Evolutionary conservation across 2,329 filamentous ascomycete genomes (phyloP), one percentile per base, ranked within the genome.

Genomic region (Macrophomina tecta): DNA sequence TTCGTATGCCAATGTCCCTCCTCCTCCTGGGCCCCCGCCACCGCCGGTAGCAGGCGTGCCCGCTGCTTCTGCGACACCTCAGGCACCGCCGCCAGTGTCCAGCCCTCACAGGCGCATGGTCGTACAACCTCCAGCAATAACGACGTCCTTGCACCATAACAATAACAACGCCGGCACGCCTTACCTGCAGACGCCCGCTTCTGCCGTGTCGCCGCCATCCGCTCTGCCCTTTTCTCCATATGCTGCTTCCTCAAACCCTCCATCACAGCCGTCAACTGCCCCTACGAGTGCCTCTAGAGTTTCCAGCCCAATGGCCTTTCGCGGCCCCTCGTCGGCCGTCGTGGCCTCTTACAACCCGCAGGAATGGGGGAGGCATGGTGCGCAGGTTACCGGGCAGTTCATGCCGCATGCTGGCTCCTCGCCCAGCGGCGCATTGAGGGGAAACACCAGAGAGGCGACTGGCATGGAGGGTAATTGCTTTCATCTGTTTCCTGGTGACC

Each of bases 381-480:
- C 56, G 28, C 64, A 38, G 30, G 55, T 48, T 16, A 14, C 36
- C 42, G 64, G 64, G 16, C 48, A 53, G 34, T 62, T 51, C 48
- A 69, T 67, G 72, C 67, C 66, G 75, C 75, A 72, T 60, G 73
- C 72, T 46, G 69, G 62, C 23, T 75, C 76, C 46, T 75, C 78
- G 18, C 30, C 56, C n/a, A 23, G 28, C 40, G 71, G 75, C 65
- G 80, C 82, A 38, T 69, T 79, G 8, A 82, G 64, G 45, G 56
- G 64, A 23, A 61, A 45, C 16, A 66, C 64, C 4, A 53, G 46
- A 61, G 64, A 66, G 6, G 56, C 64, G 14, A 62, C 81, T 18
- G 82, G 80, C 63, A 83, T 82, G 82, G 82, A 84, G 79, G 79
- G 82, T 83, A 79, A 69, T 71, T 55, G 30, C 40, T 49, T 12